Base-by-base conservation (phyloP, 345 rosid species). In the Murraya koenigii region DNA sequence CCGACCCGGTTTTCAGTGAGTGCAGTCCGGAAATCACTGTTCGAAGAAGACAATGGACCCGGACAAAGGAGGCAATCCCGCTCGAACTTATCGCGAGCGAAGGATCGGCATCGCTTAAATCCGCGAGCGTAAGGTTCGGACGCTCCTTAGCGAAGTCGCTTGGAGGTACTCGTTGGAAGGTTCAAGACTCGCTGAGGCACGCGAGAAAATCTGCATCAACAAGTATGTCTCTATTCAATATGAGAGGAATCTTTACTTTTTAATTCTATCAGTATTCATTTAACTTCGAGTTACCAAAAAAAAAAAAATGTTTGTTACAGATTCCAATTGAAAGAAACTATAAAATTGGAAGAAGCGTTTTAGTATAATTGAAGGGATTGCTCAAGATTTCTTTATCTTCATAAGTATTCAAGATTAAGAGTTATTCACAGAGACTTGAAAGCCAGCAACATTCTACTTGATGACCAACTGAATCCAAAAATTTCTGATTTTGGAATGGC, bases 401-500 rank as follows among this genome's bases (percentile, higher is more conserved):
- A 66, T 9, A 58, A 59, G 13, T 58, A 26, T 22, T 77, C 74
- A 9, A 68, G 74, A 47, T 28, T 77, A 47, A 54, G 26, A 52
- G 64, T 35, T 35, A 66, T 54, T 35, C 69, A 74, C 13, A 62
- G 77, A 47, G 77, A 74, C 41, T 41, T 74, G 38, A 62, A 74
- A 61, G 28, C 78, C 5, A 66, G 72, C 72, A 76, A 58, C 39
- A 58, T 77, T 26, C 59, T 68, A 20, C 56, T 69, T 0, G 74
- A 58, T 26, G 58, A 68, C 4, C 56, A 77, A 7, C 41, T 69
- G 80, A 77, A 77, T 58, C 69, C 75, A 20, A 77, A 69, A 25
- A 76, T 39, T 35, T 76, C 66, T 17, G 73, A 76, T 58, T 76
- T 76, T 25, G 79, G 79, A 1, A 77, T 77, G 79, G 75, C 62